phyloP scores from a whole-genome alignment of 371 early-diverging fungal genomes.

The Smittium mucronatum region DNA sequence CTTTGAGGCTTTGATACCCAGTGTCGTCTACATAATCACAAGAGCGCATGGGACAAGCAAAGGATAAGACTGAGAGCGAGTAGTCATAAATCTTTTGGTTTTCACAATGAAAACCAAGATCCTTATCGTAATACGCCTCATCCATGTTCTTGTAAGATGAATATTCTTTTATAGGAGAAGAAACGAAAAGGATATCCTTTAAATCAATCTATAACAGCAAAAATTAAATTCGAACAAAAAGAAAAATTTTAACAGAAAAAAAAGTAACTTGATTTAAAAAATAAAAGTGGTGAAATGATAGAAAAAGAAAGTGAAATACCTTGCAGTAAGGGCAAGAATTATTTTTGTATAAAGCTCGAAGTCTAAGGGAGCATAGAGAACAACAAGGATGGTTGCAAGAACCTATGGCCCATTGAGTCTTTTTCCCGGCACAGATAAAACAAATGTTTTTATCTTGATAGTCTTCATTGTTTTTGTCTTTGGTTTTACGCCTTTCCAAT shows the following conservation, averaged over 20 bases:
- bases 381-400: slow-evolving; percentile 85
- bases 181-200: slow-evolving; percentile 55
- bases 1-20: slow-evolving; percentile 70
- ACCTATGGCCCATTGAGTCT: slow-evolving; percentile 67
- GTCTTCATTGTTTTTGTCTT: slow-evolving; percentile 23
- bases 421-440: slow-evolving; percentile 81
- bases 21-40: slow-evolving; percentile 56
- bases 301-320: background rate
- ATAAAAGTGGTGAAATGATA: too few species aligned
- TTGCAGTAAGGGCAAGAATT: slow-evolving; percentile 83
- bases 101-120: slow-evolving; percentile 60
- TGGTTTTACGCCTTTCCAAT: background rate
- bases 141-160: slow-evolving; percentile 34
- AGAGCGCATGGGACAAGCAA: slow-evolving; percentile 69
- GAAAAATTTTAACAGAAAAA: background rate
- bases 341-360: slow-evolving; percentile 75
- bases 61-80: slow-evolving; percentile 51
- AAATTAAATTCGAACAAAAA: background rate
- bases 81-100: slow-evolving; percentile 55
- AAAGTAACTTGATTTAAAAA: too few species aligned
- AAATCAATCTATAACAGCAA: slow-evolving; percentile 41
- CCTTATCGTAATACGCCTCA: slow-evolving; percentile 44
- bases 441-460: slow-evolving; percentile 49
- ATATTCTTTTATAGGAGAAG: slow-evolving; percentile 44
- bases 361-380: slow-evolving; percentile 72